Conservation (phyloP, 345 rosid genomes). For the Citrus mangshanensis region DNA sequence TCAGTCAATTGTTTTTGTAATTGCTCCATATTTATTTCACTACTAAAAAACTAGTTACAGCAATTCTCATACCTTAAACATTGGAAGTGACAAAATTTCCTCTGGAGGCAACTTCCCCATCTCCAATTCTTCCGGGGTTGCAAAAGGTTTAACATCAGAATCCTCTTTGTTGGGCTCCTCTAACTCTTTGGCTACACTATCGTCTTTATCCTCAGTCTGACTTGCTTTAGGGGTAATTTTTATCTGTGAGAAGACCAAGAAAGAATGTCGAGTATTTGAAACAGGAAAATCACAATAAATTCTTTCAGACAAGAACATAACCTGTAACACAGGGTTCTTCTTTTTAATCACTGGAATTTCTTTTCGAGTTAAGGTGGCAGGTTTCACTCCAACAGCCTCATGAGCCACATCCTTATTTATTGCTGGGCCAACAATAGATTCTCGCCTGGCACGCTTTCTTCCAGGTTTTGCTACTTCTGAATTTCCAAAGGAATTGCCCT, state of each 20-base stretch:
- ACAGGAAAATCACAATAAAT: conserved; percentile 4
- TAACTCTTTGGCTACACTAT: conserved; percentile 27
- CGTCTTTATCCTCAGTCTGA: conserved; percentile 53
- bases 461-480: conserved; percentile 33
- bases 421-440: conserved; percentile 79
- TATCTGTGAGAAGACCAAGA: conserved; percentile 43
- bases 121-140: conserved; percentile 60
- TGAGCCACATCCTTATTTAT: conserved; percentile 63
- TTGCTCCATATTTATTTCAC: not conserved
- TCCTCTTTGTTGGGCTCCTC: conserved; percentile 42
- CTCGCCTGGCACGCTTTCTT: conserved; percentile 62
- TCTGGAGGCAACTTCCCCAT: conserved; percentile 77
- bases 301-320: conserved; percentile 17
- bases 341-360: conserved; percentile 83
- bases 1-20: not conserved
- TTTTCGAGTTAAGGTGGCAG: conserved; percentile 72
- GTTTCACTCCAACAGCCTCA: conserved; percentile 87
- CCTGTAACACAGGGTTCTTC: conserved; percentile 83
- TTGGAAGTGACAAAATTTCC: conserved; percentile 84
- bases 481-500: conserved; percentile 18
- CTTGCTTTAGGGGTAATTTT: conserved; percentile 63
- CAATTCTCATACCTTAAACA: conserved; percentile 64
- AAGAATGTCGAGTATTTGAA: conserved; percentile 10
- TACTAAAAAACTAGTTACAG: conserved; percentile 11
- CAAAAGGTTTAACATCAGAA: conserved; percentile 40